phyloP scores from a whole-genome alignment of 2,329 filamentous ascomycete species.

The Graphilbum fragrans region DNA sequence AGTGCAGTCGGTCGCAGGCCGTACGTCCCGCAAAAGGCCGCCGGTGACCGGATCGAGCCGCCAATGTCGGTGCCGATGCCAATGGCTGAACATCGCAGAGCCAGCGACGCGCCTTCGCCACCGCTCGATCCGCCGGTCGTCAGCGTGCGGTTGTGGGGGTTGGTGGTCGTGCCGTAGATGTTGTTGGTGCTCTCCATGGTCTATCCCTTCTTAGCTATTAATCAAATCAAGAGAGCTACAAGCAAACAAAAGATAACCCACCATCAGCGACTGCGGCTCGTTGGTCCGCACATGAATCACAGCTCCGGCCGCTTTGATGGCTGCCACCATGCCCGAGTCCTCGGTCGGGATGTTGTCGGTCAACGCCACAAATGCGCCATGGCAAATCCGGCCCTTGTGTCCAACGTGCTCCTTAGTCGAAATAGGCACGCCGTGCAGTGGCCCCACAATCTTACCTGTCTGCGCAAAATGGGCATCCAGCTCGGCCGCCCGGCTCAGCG shows the following conservation, averaged over 20 bases:
- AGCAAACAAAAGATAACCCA: no score
- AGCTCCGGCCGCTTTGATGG: no score
- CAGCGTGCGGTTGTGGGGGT: slow-evolving; percentile 20
- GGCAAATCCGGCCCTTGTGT: no score
- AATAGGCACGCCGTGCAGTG: slow-evolving; percentile 29
- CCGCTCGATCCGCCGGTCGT: slow-evolving; percentile 22
- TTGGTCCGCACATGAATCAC: no score
- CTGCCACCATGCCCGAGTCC: no score
- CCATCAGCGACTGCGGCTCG: no score
- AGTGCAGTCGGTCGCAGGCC: slow-evolving; percentile 16
- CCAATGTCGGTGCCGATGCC: slow-evolving; percentile 31
- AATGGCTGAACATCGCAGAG: slow-evolving; percentile 22
- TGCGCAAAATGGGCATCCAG: slow-evolving; percentile 19
- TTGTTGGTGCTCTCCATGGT: slow-evolving; percentile 25
- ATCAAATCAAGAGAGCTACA: no score
- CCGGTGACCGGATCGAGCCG: slow-evolving; percentile 13
- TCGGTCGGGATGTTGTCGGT: no score
- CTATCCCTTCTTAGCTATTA: no score
- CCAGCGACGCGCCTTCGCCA: slow-evolving; percentile 21
- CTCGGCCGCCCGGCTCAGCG: slow-evolving; percentile 16
- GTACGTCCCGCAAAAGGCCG: slow-evolving; percentile 17
- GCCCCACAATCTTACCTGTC: slow-evolving; percentile 18
- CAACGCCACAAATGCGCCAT: no score
- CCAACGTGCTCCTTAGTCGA: no score
- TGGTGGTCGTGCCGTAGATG: slow-evolving; percentile 19